Base-by-base conservation (phyloP, 108 stramenopile species). In the Nitzschia sp. region DNA sequence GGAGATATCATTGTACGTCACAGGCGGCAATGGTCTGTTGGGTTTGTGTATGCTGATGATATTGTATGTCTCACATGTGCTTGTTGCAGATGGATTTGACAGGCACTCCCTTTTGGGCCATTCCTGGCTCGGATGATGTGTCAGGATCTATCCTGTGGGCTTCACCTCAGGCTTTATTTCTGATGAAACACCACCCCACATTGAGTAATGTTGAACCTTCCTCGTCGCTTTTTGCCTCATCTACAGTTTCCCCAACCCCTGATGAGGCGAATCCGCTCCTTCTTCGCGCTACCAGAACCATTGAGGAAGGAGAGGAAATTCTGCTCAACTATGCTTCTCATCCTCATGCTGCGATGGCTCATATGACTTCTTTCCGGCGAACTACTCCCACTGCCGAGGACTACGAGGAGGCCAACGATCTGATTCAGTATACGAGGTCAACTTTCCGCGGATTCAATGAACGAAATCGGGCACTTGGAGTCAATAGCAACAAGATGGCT, bases 1-100 rank as follows among this genome's bases (percentile, higher is more conserved):
- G 66, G 72, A 48, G 78, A 80, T 37, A 53, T 51, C 10, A 44
- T 84, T 63, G 79, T 78, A 39, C 69, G 78, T 40, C n/a, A 29
- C 12, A 5, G 1, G 15, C 48, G 6, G 19, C 3, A 5, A 3
- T 17, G 12, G 43, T 44, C 43, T 17, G 19, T n/a, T 50, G 1
- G 15, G 2, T 17, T 50, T 50, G 15, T 5, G 48, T 19, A 50
- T 50, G 48, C 19, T 6, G 1, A 5, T 50, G 29, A 34, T 5
- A 1, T 1, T 34, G 29, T 3, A 3, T 34, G 29, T 3, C 29
- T 34, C 1, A 34, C 29, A 34, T 3, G 29, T 3, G 5, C 29
- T 34, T 34, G 29, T 34, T 34, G 29, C 6, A 48, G 46, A 48
- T 48, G 46, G 46, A 48, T 17, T 48, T 48, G 29, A 34, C 29